A percentile compares a stretch with the other conserved stretches of the same genome.
phyloP scores from a whole-genome alignment of 176 grass and related monocot genomes.

The Oryza officinalis region DNA sequence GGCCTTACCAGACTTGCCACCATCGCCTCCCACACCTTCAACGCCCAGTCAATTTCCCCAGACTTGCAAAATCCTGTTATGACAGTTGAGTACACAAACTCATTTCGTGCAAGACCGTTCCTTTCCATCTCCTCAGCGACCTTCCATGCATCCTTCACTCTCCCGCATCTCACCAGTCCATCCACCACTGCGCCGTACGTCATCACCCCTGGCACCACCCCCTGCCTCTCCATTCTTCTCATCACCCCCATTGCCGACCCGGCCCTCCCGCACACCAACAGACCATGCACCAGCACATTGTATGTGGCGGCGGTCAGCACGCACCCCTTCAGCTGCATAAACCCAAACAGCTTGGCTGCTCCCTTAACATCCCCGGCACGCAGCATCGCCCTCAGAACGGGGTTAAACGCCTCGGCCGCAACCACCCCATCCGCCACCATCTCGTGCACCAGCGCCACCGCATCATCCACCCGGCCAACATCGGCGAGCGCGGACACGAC shows the following conservation, averaged over 20 bases:
- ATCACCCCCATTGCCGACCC: slow-evolving; percentile 44
- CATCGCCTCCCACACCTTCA: slow-evolving; percentile 72
- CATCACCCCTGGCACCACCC: slow-evolving; percentile 43
- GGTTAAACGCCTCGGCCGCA: slow-evolving; percentile 76
- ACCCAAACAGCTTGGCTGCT: slow-evolving; percentile 60
- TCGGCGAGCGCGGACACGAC: slow-evolving; percentile 52
- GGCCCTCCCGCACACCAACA: slow-evolving; percentile 53
- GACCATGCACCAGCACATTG: slow-evolving; percentile 77
- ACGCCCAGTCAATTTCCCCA: slow-evolving; percentile 50
- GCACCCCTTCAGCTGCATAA: slow-evolving; percentile 89
- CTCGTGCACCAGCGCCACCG: slow-evolving; percentile 73
- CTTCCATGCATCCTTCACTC: slow-evolving; percentile 61
- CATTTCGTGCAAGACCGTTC: slow-evolving; percentile 52
- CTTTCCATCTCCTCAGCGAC: slow-evolving; percentile 66
- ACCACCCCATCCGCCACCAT: slow-evolving; percentile 75
- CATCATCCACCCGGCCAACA: slow-evolving; percentile 53
- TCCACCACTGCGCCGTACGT: slow-evolving; percentile 79
- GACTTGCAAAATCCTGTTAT: slow-evolving; percentile 72
- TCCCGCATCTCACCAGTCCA: slow-evolving; percentile 71
- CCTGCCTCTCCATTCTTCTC: slow-evolving; percentile 65
- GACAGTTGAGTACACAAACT: slow-evolving; percentile 76
- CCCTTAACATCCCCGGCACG: slow-evolving; percentile 53
- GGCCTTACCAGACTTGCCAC: slow-evolving; percentile 34
- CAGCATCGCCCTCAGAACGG: slow-evolving; percentile 61
- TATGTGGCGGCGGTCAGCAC: slow-evolving; percentile 58